phyloP scores from a whole-genome alignment of 345 rosid genomes.

The Eutrema heterophyllum region DNA sequence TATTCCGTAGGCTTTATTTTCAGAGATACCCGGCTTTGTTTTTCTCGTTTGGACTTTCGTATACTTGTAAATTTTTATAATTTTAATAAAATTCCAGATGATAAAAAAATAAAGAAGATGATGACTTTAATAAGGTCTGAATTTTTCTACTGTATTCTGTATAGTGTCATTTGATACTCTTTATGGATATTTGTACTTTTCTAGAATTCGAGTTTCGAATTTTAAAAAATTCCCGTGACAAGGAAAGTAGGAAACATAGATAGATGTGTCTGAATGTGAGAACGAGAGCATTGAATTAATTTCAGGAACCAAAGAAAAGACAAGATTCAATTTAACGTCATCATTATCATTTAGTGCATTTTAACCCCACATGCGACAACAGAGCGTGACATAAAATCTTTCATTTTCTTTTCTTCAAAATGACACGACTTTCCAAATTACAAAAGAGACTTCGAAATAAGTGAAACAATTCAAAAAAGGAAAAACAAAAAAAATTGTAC shows the following conservation, averaged over 20 bases:
- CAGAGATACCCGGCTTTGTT: too few species aligned
- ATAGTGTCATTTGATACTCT: neutral
- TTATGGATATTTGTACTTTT: neutral
- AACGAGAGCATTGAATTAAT: slow-evolving; percentile 6
- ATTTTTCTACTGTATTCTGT: neutral
- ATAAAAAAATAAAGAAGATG: too few species aligned
- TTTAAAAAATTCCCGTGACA: neutral
- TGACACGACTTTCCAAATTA: slow-evolving; percentile 25
- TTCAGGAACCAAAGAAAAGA: slow-evolving; percentile 18
- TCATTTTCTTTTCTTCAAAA: neutral
- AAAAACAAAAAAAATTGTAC: neutral
- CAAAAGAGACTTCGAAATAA: slow-evolving; percentile 20
- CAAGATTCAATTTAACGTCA: slow-evolving; percentile 26
- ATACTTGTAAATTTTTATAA: too few species aligned
- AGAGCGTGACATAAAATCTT: slow-evolving; percentile 29
- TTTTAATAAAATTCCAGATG: too few species aligned
- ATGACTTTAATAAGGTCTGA: neutral
- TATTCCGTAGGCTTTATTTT: too few species aligned
- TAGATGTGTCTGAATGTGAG: slow-evolving; percentile 1
- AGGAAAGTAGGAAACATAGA: neutral
- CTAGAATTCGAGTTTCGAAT: neutral
- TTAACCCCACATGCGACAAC: slow-evolving; percentile 20
- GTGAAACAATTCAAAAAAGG: neutral
- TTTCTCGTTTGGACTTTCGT: too few species aligned
- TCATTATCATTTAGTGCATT: slow-evolving; percentile 1